Base-by-base conservation (phyloP, 2,329 filamentous ascomycete genomes). In the Talaromyces sp. region DNA sequence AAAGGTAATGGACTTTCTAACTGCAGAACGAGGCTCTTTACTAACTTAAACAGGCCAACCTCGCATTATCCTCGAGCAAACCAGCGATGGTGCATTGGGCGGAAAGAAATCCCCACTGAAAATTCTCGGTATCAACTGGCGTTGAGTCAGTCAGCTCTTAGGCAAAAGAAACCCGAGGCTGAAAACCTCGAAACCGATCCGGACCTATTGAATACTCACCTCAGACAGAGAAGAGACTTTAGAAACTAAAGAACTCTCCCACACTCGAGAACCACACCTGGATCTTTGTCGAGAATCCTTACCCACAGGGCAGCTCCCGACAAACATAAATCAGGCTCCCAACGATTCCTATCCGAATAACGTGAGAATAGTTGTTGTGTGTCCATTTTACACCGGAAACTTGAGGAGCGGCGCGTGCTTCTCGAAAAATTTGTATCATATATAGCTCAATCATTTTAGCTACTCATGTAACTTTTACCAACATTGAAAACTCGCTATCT, bases 41-140 rank as follows among this genome's bases (percentile, higher is more conserved):
- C 36, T 65, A 44, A 66, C 54, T 15, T 58, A 10, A n/a, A 4
- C 49, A 76, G 77, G 78, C 4, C 77, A 81, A 61, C 73, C 75
- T 39, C 77, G 79, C 13, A 67, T 81, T 30, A 74, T 77, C 51
- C 70, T 82, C 10, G 80, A 81, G 65, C 78, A 81, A 55, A 75
- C 72, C 8, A 72, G 74, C 27, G 75, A 78, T 32, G 72, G 68
- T 51, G 69, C 71, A 33, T 66, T 64, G 33, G 68, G 67, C 17
- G 73, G 73, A 52, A 78, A 77, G 62, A 74, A 73, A 25, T 72
- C 73, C 55, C 74, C 76, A n/a, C 73, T 81, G 67, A 82, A 79
- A 66, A 76, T 84, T 44, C 80, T 81, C 62, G 80, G 79, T 44
- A 79, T 81, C 17, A 77, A 77, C 64, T 81, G 78, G 79, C 73